phyloP scores from a whole-genome alignment of 202 grass and related monocot genomes.

The Elaeis oleifera region DNA sequence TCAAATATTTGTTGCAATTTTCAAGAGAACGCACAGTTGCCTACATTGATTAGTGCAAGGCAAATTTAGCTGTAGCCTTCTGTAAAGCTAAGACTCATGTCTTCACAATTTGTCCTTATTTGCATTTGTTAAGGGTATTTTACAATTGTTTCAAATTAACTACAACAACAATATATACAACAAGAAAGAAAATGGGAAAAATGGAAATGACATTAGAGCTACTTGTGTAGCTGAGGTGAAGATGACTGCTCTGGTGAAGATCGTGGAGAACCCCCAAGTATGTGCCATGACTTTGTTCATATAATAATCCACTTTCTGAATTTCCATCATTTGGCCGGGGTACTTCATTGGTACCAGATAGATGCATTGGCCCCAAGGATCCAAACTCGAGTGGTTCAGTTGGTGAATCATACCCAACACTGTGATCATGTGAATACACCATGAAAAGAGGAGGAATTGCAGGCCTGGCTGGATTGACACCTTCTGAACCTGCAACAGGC shows the following conservation, averaged over 20 bases:
- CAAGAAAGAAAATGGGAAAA: not conserved
- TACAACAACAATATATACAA: constrained; percentile 11
- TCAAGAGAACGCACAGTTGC: too few relatives aligned
- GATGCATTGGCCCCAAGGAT: constrained; percentile 47
- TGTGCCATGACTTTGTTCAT: constrained; percentile 40
- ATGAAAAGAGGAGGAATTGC: constrained; percentile 31
- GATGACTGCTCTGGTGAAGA: constrained; percentile 75
- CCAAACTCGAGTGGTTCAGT: constrained; percentile 56
- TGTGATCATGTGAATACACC: constrained; percentile 48
- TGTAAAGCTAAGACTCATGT: too few relatives aligned
- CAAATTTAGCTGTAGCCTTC: too few relatives aligned
- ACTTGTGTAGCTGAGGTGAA: constrained; percentile 51
- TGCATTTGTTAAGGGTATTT: not conserved
- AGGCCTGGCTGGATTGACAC: constrained; percentile 21
- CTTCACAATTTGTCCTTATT: too few relatives aligned
- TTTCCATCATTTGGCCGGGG: constrained; percentile 20
- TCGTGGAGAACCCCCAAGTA: constrained; percentile 42
- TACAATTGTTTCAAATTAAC: constrained; percentile 10
- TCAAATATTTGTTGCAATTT: too few relatives aligned
- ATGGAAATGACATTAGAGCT: constrained; percentile 7
- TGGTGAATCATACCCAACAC: constrained; percentile 26
- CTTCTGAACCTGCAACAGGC: constrained; percentile 36
- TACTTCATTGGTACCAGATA: constrained; percentile 30
- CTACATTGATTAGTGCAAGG: too few relatives aligned
- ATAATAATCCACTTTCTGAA: constrained; percentile 28